Base-by-base conservation (phyloP, 208 protist genomes). In the Porcisia hertigi region DNA sequence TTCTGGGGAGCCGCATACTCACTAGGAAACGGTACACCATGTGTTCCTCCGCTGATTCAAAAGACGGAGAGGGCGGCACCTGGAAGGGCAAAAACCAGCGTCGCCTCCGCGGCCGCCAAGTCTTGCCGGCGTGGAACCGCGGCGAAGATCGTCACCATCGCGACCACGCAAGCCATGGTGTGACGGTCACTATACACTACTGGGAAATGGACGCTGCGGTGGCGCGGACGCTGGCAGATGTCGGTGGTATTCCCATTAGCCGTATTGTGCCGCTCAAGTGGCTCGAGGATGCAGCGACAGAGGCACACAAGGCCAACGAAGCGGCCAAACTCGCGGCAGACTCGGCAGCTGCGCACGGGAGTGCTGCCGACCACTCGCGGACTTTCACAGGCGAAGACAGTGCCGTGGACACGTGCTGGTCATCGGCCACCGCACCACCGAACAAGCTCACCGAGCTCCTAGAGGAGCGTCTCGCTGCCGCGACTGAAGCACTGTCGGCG, bases 1-100 rank as follows among this genome's bases (percentile, higher is more conserved):
- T 96, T 30, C 70, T 96, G 1, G 92, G 92, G n/a, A 88, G 86
- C 65, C 74, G 77, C 36, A 18, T 88, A 45, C 55, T 89, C 18
- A 60, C 65, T 20, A 74, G 63, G 30, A 73, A 69, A 58, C 74
- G 67, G 60, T 81, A 77, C 47, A 60, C 49, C 5, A 9, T 71
- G 49, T 49, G 43, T 23, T 2, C 72, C 41, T n/a, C 57, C 34
- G 20, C 25, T 11, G 69, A 55, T 60, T 30, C 52, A 11, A 34
- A 12, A 2, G 23, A 53, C 5, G 41, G 16, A 34, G n/a, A 23
- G 71, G 12, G 58, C 16, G 14, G 30, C 45, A 36, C 30, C 18
- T 23, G 53, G 39, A 7, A 7, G 53, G 45, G 45, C 41, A 30
- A 18, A 9, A 43, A 36, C 36, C 30, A 36, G 66, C n/a, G n/a